Percentiles rank a stretch among this genome's conserved stretches.
Evolutionary conservation across 2,329 filamentous ascomycete species (phyloP).

Genomic region (Hypomyces rosellus): DNA sequence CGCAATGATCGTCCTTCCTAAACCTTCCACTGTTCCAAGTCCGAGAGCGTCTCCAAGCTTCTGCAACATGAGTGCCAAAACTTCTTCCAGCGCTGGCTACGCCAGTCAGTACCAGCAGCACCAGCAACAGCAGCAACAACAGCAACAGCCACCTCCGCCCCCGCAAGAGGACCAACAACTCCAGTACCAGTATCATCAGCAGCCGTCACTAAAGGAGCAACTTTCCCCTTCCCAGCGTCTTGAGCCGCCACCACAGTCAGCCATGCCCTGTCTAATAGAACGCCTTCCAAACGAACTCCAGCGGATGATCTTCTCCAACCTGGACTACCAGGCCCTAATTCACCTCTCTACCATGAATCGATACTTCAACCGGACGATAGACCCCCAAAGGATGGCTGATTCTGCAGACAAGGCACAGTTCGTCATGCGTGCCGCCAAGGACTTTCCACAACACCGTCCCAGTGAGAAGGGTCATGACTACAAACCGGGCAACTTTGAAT

Average conservation of each 20-base stretch:
- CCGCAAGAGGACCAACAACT: neutral
- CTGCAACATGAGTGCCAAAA: slow-evolving; percentile 4
- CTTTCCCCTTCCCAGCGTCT: slow-evolving; percentile 9
- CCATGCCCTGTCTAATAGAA: slow-evolving; percentile 24
- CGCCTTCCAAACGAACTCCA: slow-evolving; percentile 29
- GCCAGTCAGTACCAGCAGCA: slow-evolving; percentile 5
- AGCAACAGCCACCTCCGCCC: neutral
- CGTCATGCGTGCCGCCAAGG: slow-evolving; percentile 35
- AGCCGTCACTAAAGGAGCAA: neutral
- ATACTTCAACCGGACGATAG: slow-evolving; percentile 27
- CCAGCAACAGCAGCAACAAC: neutral
- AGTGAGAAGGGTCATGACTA: slow-evolving; percentile 31
- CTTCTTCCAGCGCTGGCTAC: slow-evolving; percentile 2
- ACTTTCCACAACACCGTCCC: slow-evolving; percentile 35
- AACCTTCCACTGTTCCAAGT: slow-evolving; percentile 15
- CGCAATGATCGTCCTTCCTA: slow-evolving; percentile 26
- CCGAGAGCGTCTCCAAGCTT: slow-evolving; percentile 12
- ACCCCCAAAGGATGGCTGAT: slow-evolving; percentile 30
- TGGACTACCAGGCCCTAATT: slow-evolving; percentile 38
- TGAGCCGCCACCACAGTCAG: slow-evolving; percentile 6
- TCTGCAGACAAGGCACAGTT: slow-evolving; percentile 32
- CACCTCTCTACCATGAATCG: slow-evolving; percentile 31
- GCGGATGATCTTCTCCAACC: slow-evolving; percentile 25
- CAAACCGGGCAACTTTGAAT: slow-evolving; percentile 36
- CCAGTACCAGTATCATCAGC: neutral